These are phyloP conservation scores for Cryptococcus floricola DNA, from an alignment of 1,284 basidiomycete genomes.

Conservation along the genomic window DNA sequence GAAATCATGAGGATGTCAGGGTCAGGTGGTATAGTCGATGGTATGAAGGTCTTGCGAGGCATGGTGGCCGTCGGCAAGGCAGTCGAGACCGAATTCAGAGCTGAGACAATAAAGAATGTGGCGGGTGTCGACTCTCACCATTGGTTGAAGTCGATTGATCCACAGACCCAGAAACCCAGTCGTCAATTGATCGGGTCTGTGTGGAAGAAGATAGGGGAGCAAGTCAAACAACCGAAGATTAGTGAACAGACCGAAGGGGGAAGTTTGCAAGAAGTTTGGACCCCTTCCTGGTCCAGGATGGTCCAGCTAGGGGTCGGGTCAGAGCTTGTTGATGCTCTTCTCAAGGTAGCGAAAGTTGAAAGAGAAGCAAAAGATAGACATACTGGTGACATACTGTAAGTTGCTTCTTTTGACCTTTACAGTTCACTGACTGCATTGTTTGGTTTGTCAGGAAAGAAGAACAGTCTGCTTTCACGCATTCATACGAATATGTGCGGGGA, in stretches of 20 bases:
- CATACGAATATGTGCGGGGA: constrained; percentile 89
- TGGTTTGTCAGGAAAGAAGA: constrained; percentile 59
- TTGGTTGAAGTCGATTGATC: constrained; percentile 36
- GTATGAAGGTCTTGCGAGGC: constrained; percentile 86
- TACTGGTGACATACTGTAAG: constrained; percentile 59
- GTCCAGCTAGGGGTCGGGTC: constrained; percentile 75
- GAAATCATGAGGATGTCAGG: constrained; percentile 84
- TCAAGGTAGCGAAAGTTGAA: constrained; percentile 77
- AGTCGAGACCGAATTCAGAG: constrained; percentile 83
- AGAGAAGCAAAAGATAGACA: constrained; percentile 59
- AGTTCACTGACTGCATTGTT: no score
- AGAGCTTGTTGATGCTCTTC: constrained; percentile 75
- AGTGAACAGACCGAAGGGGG: neutral
- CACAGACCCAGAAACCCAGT: constrained; percentile 32
- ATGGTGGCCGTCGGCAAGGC: constrained; percentile 78
- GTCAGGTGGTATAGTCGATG: constrained; percentile 69
- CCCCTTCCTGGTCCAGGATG: constrained; percentile 74
- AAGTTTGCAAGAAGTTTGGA: constrained; percentile 63
- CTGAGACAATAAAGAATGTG: constrained; percentile 67
- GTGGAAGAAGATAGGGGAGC: constrained; percentile 50
- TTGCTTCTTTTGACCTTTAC: neutral
- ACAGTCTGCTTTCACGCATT: constrained; percentile 88
- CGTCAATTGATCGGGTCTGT: constrained; percentile 23
- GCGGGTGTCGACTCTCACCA: constrained; percentile 36
- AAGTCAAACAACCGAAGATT: constrained; percentile 54